Base-by-base conservation (phyloP, 2,329 filamentous ascomycete species). In the Nemania diffusa region DNA sequence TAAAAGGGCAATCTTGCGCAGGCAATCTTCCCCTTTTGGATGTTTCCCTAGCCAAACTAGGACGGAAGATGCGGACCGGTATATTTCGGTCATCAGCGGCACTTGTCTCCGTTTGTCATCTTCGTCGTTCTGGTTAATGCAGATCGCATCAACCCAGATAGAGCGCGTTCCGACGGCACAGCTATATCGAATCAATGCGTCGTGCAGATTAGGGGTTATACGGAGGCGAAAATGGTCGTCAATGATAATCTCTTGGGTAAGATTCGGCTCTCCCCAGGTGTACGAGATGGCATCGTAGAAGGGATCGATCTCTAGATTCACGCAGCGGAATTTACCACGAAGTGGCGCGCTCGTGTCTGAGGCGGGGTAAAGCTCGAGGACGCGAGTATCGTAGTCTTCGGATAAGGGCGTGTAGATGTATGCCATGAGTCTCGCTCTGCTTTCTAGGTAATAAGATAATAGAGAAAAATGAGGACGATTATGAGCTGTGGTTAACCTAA, bases 211-310 rank as follows among this genome's bases (percentile, higher is more conserved):
- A 8, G 9, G 13, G 22, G 53, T 57, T 2, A 57, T 57, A 8
- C 2, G 3, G 22, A 57, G 53, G 17, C 24, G 29, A 11, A 15
- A 44, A 26, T 20, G 7, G 1, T 20, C 53, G 22, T 37, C 34
- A n/a, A 57, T 57, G 3, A 13, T 27, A n/a, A 57, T 57, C 15
- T 29, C 15, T n/a, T 42, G n/a, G 3, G 53, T 57, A 4, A 57
- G 42, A 27, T n/a, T 5, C 5, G 53, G 37, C 2, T 42, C 34
- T 2, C 53, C 53, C 53, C 53, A 57, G 37, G 53, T 20, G 24
- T 57, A 57, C 24, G 53, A 57, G 20, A 57, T 20, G 1, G 53
- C 53, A 15, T 57, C 53, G 24, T 57, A 57, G 29, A 29, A 57
- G 3, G 53, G 53, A 17, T 44, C 37, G 15, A 13, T 20, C 2